These are phyloP conservation scores for Rossbeevera mucosa DNA, from an alignment of 768 basidiomycete species.

Conservation along the genomic window DNA sequence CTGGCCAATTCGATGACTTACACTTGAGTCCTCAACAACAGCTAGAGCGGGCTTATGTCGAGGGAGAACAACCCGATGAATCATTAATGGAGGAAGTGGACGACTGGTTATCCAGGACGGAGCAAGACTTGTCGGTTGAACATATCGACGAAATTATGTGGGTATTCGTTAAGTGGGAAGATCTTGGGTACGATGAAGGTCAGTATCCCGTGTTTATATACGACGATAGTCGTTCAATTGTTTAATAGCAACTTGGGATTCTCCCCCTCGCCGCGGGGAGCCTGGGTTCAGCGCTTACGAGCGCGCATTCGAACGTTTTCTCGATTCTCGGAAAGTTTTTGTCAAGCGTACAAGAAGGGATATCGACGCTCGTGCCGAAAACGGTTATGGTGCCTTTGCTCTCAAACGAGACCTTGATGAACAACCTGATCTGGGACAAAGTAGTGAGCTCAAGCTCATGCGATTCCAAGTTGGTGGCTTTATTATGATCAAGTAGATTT, in stretches of 20 bases:
- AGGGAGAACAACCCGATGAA: constrained; percentile 61
- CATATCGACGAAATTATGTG: constrained; percentile 65
- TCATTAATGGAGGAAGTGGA: constrained; percentile 54
- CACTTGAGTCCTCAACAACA: constrained; percentile 21
- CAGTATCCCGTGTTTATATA: constrained; percentile 17
- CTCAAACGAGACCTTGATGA: constrained; percentile 38
- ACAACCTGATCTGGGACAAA: constrained; percentile 68
- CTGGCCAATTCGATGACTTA: constrained; percentile 25
- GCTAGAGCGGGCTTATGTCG: constrained; percentile 40
- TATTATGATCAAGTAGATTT: neutral
- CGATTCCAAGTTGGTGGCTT: constrained; percentile 67
- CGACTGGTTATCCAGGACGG: constrained; percentile 47
- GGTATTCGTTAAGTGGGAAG: constrained; percentile 91
- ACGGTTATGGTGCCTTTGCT: constrained; percentile 50
- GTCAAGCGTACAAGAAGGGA: constrained; percentile 47
- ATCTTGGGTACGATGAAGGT: constrained; percentile 92
- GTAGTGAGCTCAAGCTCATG: constrained; percentile 64
- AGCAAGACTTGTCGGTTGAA: constrained; percentile 35
- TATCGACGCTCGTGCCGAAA: constrained; percentile 45
- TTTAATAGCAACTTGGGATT: constrained; percentile 82
- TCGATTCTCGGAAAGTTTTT: constrained; percentile 55
- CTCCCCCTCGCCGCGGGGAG: constrained; percentile 65
- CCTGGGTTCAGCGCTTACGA: constrained; percentile 59
- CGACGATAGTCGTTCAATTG: neutral
- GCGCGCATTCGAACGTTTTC: constrained; percentile 60